These are phyloP conservation scores for Arthroderma uncinatum DNA, from an alignment of 2,329 filamentous ascomycete species.

Conservation along the genomic window DNA sequence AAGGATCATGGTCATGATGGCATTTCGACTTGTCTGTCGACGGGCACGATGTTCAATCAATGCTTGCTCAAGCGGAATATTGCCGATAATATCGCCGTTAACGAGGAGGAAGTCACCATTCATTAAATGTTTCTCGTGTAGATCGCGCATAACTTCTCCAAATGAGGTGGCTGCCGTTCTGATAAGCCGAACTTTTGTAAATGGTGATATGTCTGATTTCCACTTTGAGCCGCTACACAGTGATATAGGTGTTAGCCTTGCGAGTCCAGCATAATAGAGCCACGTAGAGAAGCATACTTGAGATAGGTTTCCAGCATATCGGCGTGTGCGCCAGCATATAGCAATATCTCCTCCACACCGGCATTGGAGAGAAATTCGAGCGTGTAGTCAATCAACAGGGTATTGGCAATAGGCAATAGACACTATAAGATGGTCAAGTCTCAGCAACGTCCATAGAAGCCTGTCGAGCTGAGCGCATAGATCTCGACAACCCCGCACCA, in stretches of 20 bases:
- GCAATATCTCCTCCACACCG: slow-evolving; percentile 83
- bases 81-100: slow-evolving; percentile 85
- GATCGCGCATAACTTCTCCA: slow-evolving; percentile 86
- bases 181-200: slow-evolving; percentile 71
- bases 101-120: slow-evolving; percentile 85
- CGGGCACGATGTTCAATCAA: slow-evolving; percentile 70
- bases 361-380: slow-evolving; percentile 92
- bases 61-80: slow-evolving; percentile 69
- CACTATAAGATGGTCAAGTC: slow-evolving; percentile 47
- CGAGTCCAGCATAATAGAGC: not conserved
- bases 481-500: not conserved
- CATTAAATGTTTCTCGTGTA: slow-evolving; percentile 76
- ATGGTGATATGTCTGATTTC: slow-evolving; percentile 62
- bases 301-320: slow-evolving; percentile 83
- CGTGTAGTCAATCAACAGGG: slow-evolving; percentile 92
- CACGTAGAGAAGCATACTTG: slow-evolving; percentile 34
- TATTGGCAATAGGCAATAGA: slow-evolving; percentile 84
- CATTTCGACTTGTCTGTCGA: slow-evolving; percentile 74
- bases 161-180: slow-evolving; percentile 77
- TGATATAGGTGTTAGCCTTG: not conserved
- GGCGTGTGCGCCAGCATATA: slow-evolving; percentile 82
- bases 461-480: not conserved
- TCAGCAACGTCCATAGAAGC: not conserved
- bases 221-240: slow-evolving; percentile 55
- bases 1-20: slow-evolving; percentile 94